Conservation (phyloP, 2,329 filamentous ascomycete genomes). For the Xylaria sp. region DNA sequence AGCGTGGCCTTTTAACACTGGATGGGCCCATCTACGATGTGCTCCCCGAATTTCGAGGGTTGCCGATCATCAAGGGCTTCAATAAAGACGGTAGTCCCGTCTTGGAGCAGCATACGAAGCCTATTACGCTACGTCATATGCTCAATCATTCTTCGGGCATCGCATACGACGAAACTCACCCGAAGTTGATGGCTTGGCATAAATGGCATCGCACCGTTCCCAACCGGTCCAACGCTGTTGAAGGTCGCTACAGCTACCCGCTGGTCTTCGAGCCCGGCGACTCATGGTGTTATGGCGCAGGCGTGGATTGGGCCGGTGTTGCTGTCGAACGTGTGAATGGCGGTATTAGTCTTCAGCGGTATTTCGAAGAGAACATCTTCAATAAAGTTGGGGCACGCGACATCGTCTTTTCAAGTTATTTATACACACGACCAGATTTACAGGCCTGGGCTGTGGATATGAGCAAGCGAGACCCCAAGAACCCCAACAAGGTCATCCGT, state of each 20-base stretch:
- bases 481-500: slow-evolving; percentile 24
- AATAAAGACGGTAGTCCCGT: slow-evolving; percentile 35
- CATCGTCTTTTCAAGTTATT: slow-evolving; percentile 36
- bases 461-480: slow-evolving; percentile 40
- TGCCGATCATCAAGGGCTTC: slow-evolving; percentile 34
- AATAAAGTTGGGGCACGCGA: slow-evolving; percentile 32
- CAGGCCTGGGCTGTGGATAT: slow-evolving; percentile 35
- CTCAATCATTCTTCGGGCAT: slow-evolving; percentile 40
- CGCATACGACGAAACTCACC: slow-evolving; percentile 50
- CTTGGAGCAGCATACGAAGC: slow-evolving; percentile 29
- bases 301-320: slow-evolving; percentile 56
- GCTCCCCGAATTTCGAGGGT: slow-evolving; percentile 54
- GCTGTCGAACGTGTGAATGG: slow-evolving; percentile 38
- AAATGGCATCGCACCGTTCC: slow-evolving; percentile 46
- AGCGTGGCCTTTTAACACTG: slow-evolving; percentile 54
- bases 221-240: slow-evolving; percentile 29
- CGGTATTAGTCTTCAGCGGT: slow-evolving; percentile 33
- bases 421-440: slow-evolving; percentile 36
- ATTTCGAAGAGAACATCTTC: slow-evolving; percentile 40
- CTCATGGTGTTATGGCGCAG: slow-evolving; percentile 55
- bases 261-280: slow-evolving; percentile 57
- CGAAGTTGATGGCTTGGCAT: slow-evolving; percentile 40
- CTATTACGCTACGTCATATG: slow-evolving; percentile 35
- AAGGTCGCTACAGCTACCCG: slow-evolving; percentile 51
- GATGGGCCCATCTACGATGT: slow-evolving; percentile 54